Evolutionary conservation across 2,329 filamentous ascomycete species (phyloP).

Genomic region (Meredithiella fracta): DNA sequence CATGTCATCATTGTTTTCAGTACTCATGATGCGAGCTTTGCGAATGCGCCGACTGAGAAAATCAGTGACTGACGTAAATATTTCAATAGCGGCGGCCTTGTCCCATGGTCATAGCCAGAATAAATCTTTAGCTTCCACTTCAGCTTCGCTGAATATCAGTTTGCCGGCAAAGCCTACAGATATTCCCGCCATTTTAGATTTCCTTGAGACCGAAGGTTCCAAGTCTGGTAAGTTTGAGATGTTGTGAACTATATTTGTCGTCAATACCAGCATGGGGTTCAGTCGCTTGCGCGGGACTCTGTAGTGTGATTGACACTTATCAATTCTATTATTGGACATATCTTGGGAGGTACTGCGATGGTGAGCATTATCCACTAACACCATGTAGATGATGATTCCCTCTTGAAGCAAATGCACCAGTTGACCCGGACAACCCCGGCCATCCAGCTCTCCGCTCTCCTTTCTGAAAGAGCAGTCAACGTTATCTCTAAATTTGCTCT

Average conservation of each 20-base stretch:
- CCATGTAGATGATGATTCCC: constrained; percentile 7
- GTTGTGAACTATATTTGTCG: too few relatives aligned
- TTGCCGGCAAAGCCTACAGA: constrained; percentile 8
- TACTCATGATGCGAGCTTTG: constrained; percentile 7
- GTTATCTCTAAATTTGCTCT: constrained; percentile 11
- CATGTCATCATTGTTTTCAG: constrained; percentile 4
- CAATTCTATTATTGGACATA: background rate
- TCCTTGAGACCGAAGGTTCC: constrained; percentile 5
- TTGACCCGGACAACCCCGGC: constrained; percentile 11
- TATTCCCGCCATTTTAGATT: constrained; percentile 8
- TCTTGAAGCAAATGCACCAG: constrained; percentile 12
- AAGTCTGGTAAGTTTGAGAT: constrained; percentile 8
- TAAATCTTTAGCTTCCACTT: background rate
- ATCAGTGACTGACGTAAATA: constrained; percentile 12
- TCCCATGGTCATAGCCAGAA: background rate
- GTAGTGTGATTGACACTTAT: too few relatives aligned
- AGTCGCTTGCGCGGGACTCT: too few relatives aligned
- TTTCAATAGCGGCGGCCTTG: constrained; percentile 10
- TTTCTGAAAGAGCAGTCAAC: constrained; percentile 9
- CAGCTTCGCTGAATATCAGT: background rate
- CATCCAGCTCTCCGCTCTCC: constrained; percentile 4
- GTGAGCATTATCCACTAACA: background rate
- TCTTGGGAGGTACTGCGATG: background rate
- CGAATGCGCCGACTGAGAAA: constrained; percentile 9
- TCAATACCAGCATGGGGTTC: too few relatives aligned